Evolutionary conservation across 2,329 filamentous ascomycete species (phyloP).

Genomic region (Lachnellula hyalina): DNA sequence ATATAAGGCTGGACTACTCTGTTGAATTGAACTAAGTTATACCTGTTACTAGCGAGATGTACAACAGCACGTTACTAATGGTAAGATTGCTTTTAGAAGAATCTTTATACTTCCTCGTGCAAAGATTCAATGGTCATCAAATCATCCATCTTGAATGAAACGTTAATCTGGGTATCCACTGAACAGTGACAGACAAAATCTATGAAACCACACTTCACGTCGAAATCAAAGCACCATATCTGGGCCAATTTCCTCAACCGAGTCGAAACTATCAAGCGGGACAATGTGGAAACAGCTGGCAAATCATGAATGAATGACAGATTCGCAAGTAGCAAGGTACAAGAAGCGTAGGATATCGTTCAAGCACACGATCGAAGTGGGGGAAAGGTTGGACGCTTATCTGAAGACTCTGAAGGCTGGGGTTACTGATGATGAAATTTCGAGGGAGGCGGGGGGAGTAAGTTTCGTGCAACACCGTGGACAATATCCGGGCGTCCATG

Average conservation of each 20-base stretch:
- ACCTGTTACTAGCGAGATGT: too few relatives aligned
- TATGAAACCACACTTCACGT: too few relatives aligned
- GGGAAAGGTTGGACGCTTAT: constrained; percentile 10
- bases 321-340: constrained; percentile 13
- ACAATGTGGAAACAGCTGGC: background rate
- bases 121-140: too few relatives aligned
- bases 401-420: background rate
- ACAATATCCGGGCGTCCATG: background rate
- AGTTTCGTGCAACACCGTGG: background rate
- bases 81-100: too few relatives aligned
- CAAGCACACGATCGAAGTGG: constrained; percentile 2
- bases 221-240: too few relatives aligned
- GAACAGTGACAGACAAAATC: too few relatives aligned
- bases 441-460: background rate
- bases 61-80: too few relatives aligned
- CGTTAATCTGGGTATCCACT: too few relatives aligned
- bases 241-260: background rate
- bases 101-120: too few relatives aligned
- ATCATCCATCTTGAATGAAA: too few relatives aligned
- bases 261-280: background rate
- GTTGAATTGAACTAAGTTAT: too few relatives aligned
- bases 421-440: background rate
- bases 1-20: too few relatives aligned
- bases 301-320: constrained; percentile 1
- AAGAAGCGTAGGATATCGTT: constrained; percentile 7